Percentiles rank a stretch among this genome's conserved stretches.
Evolutionary conservation across 2,329 filamentous ascomycete species (phyloP).

Genomic region (Metarhizium robertsii): DNA sequence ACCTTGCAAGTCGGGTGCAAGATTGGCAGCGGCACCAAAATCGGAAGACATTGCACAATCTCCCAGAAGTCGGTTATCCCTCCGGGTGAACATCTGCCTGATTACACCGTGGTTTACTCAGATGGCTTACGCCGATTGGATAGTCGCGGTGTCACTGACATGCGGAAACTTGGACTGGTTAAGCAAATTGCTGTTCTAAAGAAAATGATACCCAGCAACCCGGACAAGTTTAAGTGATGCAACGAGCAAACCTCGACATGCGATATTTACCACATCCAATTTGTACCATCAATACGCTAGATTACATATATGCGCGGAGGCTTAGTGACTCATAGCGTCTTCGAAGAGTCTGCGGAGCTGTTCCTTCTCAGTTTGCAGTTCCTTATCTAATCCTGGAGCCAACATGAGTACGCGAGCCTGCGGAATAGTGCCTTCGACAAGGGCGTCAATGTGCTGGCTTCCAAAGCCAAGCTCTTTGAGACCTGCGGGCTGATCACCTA

Average conservation of each 20-base stretch:
- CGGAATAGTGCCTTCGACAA: constrained; percentile 92
- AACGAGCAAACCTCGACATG: not conserved
- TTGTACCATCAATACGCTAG: not conserved
- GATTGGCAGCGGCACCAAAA: constrained; percentile 49
- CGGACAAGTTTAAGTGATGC: constrained; percentile 35
- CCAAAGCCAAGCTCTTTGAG: constrained; percentile 77
- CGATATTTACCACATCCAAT: not conserved
- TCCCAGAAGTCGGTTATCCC: constrained; percentile 52
- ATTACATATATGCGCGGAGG: not conserved
- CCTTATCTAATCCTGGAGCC: constrained; percentile 68
- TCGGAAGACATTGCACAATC: constrained; percentile 64
- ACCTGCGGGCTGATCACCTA: constrained; percentile 87
- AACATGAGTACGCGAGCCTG: constrained; percentile 86
- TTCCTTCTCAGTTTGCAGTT: constrained; percentile 61
- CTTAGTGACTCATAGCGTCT: constrained; percentile 34
- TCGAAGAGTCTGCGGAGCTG: constrained; percentile 65
- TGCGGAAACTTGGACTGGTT: constrained; percentile 53
- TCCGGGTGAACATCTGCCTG: constrained; percentile 49
- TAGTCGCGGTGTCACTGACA: constrained; percentile 49
- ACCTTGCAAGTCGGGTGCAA: constrained; percentile 49
- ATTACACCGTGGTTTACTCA: constrained; percentile 62
- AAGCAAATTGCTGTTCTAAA: constrained; percentile 60
- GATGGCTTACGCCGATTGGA: constrained; percentile 50
- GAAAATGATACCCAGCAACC: constrained; percentile 57
- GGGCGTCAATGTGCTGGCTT: constrained; percentile 61